A percentile compares a stretch with the other conserved stretches of the same genome.
phyloP scores from a whole-genome alignment of 306 rosid genomes.

The Dicorynia guianensis region DNA sequence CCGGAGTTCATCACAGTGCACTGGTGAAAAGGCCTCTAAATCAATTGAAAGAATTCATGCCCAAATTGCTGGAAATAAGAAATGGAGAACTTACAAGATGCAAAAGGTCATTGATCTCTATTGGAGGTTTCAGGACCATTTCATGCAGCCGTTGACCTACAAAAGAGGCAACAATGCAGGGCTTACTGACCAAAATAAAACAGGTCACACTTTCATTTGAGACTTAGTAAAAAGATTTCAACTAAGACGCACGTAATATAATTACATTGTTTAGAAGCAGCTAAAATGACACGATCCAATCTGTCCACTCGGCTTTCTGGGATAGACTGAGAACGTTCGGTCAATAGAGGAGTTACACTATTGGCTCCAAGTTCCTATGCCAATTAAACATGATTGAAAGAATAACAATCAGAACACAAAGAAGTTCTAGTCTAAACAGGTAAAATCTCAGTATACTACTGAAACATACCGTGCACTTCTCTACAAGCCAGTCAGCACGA shows the following conservation, averaged over 20 bases:
- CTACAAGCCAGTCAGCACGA: slow-evolving; percentile 95
- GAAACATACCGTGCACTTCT: slow-evolving; percentile 87
- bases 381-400: slow-evolving; percentile 38
- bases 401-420: slow-evolving; percentile 7
- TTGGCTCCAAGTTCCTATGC: slow-evolving; percentile 90
- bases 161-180: slow-evolving; percentile 33
- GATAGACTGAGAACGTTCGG: slow-evolving; percentile 83
- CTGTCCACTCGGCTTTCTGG: slow-evolving; percentile 81
- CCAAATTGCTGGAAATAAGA: neutral
- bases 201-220: neutral
- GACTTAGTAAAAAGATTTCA: slow-evolving; percentile 18
- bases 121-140: slow-evolving; percentile 76
- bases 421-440: slow-evolving; percentile 28
- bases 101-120: slow-evolving; percentile 54
- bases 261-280: slow-evolving; percentile 93
- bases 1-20: slow-evolving; percentile 24
- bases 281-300: slow-evolving; percentile 82
- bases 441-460: slow-evolving; percentile 26
- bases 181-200: slow-evolving; percentile 26
- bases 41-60: slow-evolving; percentile 10
- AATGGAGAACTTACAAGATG: slow-evolving; percentile 67
- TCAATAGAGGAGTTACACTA: slow-evolving; percentile 87
- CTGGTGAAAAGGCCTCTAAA: slow-evolving; percentile 26
- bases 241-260: slow-evolving; percentile 24
- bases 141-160: slow-evolving; percentile 89